Percentiles rank a stretch among this genome's conserved stretches.
phyloP scores from a whole-genome alignment of 2,329 filamentous ascomycete species.

The Aspergillus terreus region DNA sequence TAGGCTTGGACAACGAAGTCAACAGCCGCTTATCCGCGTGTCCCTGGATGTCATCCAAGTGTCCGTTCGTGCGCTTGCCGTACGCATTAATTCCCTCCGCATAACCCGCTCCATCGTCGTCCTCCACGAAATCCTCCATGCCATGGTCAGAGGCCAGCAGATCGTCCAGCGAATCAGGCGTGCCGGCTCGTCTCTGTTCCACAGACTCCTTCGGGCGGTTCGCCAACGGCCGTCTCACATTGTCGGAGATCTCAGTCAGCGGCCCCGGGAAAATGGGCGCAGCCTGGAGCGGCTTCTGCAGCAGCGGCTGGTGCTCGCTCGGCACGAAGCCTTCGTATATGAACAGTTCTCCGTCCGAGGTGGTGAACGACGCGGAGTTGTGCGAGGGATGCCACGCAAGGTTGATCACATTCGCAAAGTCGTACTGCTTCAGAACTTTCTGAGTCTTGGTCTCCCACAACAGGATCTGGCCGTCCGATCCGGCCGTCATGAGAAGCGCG shows the following conservation, averaged over 20 bases:
- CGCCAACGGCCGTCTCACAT: conserved; percentile 53
- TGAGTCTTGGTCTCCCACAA: conserved; percentile 92
- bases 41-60: conserved; percentile 44
- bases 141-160: conserved; percentile 65
- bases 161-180: conserved; percentile 74
- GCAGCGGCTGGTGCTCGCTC: conserved; percentile 44
- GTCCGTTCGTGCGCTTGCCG: conserved; percentile 58
- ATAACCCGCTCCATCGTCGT: conserved; percentile 94
- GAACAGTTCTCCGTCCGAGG: conserved; percentile 86
- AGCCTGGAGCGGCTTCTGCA: conserved; percentile 60
- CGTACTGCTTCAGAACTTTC: conserved; percentile 70
- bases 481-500: conserved; percentile 68
- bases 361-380: conserved; percentile 89
- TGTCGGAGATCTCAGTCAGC: conserved; percentile 64
- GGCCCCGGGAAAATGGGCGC: conserved; percentile 85
- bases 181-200: conserved; percentile 56
- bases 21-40: conserved; percentile 50
- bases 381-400: conserved; percentile 86
- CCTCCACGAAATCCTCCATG: conserved; percentile 81
- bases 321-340: conserved; percentile 66
- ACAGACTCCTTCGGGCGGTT: conserved; percentile 56
- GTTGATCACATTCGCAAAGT: conserved; percentile 79
- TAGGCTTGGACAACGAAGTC: conserved; percentile 53
- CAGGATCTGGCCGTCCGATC: conserved; percentile 46
- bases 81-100: conserved; percentile 60